phyloP scores from a whole-genome alignment of 2,329 filamentous ascomycete species.

The Cadophora sp. region DNA sequence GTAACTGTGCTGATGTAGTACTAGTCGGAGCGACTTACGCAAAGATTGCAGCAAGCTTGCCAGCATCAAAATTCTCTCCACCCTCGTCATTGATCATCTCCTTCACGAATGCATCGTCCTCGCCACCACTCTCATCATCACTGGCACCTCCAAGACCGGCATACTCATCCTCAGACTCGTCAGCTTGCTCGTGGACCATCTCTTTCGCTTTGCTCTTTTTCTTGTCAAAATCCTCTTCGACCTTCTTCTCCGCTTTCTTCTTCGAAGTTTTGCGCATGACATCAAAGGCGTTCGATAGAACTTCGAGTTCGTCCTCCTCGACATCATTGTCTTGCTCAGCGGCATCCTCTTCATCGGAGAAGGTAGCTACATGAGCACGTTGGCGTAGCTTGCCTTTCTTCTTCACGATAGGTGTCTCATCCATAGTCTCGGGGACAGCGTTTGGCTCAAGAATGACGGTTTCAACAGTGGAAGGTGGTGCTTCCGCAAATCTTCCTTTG shows the following conservation, averaged over 20 bases:
- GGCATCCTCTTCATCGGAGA: constrained; percentile 48
- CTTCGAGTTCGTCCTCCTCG: constrained; percentile 47
- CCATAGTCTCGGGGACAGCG: constrained; percentile 47
- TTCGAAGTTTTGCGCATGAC: constrained; percentile 72
- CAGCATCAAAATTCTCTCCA: constrained; percentile 78
- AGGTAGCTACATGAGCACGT: constrained; percentile 51
- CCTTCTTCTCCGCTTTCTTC: constrained; percentile 58
- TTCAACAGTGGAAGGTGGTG: constrained; percentile 72
- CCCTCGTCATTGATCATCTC: constrained; percentile 91
- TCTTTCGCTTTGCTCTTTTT: constrained; percentile 87
- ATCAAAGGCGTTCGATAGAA: constrained; percentile 48
- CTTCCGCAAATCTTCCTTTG: constrained; percentile 68
- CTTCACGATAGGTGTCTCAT: constrained; percentile 71
- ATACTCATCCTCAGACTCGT: constrained; percentile 98
- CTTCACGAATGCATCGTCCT: constrained; percentile 75
- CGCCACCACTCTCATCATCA: constrained; percentile 82
- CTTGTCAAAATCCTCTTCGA: constrained; percentile 71
- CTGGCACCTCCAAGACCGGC: constrained; percentile 89
- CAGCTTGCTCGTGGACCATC: constrained; percentile 91
- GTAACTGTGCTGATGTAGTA: constrained; percentile 18
- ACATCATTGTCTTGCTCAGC: constrained; percentile 33
- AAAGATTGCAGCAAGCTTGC: constrained; percentile 83
- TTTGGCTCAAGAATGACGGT: constrained; percentile 63
- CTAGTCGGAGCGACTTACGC: constrained; percentile 68
- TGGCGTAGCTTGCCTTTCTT: constrained; percentile 64